Evolutionary conservation across 2,329 filamentous ascomycete genomes (phyloP).

Genomic region (Nigrograna mackinnonii): DNA sequence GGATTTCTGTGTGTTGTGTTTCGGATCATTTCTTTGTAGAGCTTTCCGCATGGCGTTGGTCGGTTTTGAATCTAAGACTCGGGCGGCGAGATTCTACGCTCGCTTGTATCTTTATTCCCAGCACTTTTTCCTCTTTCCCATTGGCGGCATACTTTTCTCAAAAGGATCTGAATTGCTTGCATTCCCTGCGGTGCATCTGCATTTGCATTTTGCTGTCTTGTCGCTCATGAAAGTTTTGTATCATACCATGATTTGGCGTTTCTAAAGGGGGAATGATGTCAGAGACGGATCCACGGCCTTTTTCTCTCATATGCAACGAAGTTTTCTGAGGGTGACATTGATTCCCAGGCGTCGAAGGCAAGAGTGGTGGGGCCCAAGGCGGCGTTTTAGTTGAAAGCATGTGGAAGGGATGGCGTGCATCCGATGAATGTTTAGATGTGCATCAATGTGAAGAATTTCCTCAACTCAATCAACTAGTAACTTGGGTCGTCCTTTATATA

Average conservation of each 20-base stretch:
- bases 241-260: slow-evolving; percentile 32
- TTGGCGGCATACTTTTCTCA: slow-evolving; percentile 24
- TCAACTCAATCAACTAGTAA: too few relatives aligned
- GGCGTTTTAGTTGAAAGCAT: too few relatives aligned
- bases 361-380: too few relatives aligned
- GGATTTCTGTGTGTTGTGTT: slow-evolving; percentile 6
- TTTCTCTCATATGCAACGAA: too few relatives aligned
- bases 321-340: too few relatives aligned
- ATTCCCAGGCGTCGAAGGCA: too few relatives aligned
- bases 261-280: not conserved
- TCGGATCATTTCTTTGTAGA: slow-evolving; percentile 8
- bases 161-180: slow-evolving; percentile 35
- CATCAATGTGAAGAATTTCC: too few relatives aligned
- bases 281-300: too few relatives aligned
- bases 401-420: too few relatives aligned
- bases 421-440: too few relatives aligned
- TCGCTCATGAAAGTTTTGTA: slow-evolving; percentile 21
- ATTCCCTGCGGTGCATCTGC: slow-evolving; percentile 21
- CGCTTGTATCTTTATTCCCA: slow-evolving; percentile 33
- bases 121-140: slow-evolving; percentile 10
- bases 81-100: slow-evolving; percentile 29
- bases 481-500: too few relatives aligned
- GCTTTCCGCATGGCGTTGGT: slow-evolving; percentile 37
- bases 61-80: slow-evolving; percentile 17
- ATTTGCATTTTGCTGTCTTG: slow-evolving; percentile 10